These are phyloP conservation scores for Neospora caninum DNA, from an alignment of 169 alveolate species.

Conservation along the genomic window DNA sequence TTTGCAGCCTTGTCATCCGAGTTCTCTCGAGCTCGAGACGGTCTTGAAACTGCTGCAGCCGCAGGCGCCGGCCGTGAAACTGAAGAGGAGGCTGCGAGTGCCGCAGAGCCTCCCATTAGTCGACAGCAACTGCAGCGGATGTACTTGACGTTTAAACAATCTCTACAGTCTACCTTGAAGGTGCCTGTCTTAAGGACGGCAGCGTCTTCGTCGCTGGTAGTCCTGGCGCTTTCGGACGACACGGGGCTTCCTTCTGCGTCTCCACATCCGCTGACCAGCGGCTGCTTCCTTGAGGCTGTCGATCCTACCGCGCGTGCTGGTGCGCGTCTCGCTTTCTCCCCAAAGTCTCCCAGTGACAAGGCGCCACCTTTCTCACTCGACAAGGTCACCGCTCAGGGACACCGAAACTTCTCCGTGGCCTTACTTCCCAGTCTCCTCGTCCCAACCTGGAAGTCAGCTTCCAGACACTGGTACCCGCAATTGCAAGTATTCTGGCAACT, in stretches of 20 bases:
- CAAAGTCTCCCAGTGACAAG: not conserved
- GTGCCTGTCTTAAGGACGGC: conserved; percentile 49
- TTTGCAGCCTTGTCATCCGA: not conserved
- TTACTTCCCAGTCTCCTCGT: conserved; percentile 48
- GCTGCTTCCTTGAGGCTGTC: conserved; percentile 55
- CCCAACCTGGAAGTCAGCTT: conserved; percentile 56
- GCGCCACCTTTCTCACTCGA: not conserved
- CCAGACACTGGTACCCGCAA: conserved; percentile 62
- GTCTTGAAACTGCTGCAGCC: not conserved
- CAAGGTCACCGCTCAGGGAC: not conserved
- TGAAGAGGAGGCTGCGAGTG: conserved; percentile 11
- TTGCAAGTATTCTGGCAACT: conserved; percentile 60
- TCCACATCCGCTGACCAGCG: conserved; percentile 57
- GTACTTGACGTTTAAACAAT: conserved; percentile 17
- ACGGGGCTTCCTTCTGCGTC: conserved; percentile 63
- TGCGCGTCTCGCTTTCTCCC: not conserved
- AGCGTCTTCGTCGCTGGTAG: conserved; percentile 36
- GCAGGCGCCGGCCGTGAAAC: not conserved
- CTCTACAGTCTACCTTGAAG: conserved; percentile 34
- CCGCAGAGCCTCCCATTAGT: not conserved
- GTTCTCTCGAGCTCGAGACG: not conserved
- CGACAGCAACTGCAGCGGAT: conserved; percentile 66
- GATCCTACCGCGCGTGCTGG: conserved; percentile 23
- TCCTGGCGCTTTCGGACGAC: conserved; percentile 47
- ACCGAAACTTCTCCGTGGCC: not conserved